phyloP scores from a whole-genome alignment of 1,139 yeast species.

The Torulaspora pretoriensis region DNA sequence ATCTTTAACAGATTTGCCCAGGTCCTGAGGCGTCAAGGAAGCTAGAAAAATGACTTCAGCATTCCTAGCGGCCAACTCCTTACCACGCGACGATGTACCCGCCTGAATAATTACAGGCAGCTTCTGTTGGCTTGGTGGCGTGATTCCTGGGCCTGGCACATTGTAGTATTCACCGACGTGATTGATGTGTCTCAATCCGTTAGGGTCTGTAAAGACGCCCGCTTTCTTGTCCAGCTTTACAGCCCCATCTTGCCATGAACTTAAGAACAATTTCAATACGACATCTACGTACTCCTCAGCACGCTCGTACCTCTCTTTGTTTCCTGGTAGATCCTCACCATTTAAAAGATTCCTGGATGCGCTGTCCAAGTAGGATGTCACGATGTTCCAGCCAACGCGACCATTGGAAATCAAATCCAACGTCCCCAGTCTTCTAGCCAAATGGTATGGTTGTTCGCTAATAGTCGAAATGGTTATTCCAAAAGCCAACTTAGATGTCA shows the following conservation, averaged over 20 bases:
- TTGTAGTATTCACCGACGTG: constrained; percentile 41
- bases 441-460: constrained; percentile 45
- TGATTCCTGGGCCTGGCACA: constrained; percentile 46
- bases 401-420: constrained; percentile 45
- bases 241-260: constrained; percentile 49
- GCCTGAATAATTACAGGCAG: constrained; percentile 47
- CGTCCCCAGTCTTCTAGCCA: constrained; percentile 44
- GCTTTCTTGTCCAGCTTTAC: constrained; percentile 37
- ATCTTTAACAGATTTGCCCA: constrained; percentile 22
- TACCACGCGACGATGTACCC: constrained; percentile 46
- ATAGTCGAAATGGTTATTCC: constrained; percentile 46
- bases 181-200: constrained; percentile 42
- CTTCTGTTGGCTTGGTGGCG: constrained; percentile 45
- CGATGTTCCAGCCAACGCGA: constrained; percentile 46
- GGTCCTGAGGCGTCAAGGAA: constrained; percentile 27
- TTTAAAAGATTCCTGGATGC: constrained; percentile 42
- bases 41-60: constrained; percentile 45
- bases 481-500: constrained; percentile 41
- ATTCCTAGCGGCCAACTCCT: constrained; percentile 44
- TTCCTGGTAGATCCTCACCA: constrained; percentile 40
- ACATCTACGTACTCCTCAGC: constrained; percentile 45
- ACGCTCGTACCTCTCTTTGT: constrained; percentile 42
- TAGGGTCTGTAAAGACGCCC: constrained; percentile 42
- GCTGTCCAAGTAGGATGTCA: constrained; percentile 42
- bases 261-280: constrained; percentile 40